Percentiles rank a stretch among this genome's conserved stretches.
Conservation (phyloP, 1,284 basidiomycete species). For the Limonomyces culmigenus region DNA sequence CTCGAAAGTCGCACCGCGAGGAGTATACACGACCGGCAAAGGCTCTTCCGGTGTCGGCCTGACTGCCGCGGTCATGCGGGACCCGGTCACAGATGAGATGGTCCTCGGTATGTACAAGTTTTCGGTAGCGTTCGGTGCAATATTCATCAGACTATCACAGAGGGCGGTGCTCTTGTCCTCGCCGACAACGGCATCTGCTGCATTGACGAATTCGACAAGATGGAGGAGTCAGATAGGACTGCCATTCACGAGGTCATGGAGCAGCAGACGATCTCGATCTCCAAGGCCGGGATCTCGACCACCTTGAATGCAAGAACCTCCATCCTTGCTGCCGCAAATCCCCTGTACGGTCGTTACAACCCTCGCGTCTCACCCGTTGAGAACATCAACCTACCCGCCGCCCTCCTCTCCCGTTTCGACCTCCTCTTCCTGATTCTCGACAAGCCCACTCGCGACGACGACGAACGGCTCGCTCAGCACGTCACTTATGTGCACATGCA, state of each 20-base stretch:
- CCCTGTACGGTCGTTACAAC: slow-evolving; percentile 96
- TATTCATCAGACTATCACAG: slow-evolving; percentile 24
- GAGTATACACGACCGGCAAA: slow-evolving; percentile 96
- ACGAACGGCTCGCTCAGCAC: slow-evolving; percentile 92
- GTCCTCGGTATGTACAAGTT: slow-evolving; percentile 61
- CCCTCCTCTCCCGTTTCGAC: slow-evolving; percentile 91
- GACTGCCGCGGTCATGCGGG: slow-evolving; percentile 97
- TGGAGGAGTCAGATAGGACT: slow-evolving; percentile 96
- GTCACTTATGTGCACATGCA: slow-evolving; percentile 98
- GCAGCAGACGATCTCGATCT: slow-evolving; percentile 98
- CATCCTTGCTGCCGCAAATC: slow-evolving; percentile 95
- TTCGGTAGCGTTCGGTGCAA: slow-evolving; percentile 5
- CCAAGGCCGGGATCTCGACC: slow-evolving; percentile 97
- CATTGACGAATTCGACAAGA: slow-evolving; percentile 99
- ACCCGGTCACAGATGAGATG: slow-evolving; percentile 99
- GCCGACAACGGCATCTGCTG: slow-evolving; percentile 99
- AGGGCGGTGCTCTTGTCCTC: slow-evolving; percentile 95
- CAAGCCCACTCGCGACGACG: slow-evolving; percentile 86
- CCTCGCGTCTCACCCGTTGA: slow-evolving; percentile 94
- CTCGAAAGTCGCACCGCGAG: slow-evolving; percentile 93
- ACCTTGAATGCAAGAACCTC: slow-evolving; percentile 98
- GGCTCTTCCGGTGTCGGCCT: slow-evolving; percentile 97
- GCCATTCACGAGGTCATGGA: slow-evolving; percentile 99
- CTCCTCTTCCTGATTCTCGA: slow-evolving; percentile 95
- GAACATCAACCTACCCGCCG: slow-evolving; percentile 98